Base-by-base conservation (phyloP, 768 basidiomycete genomes). In the Mycena rebaudengoi region DNA sequence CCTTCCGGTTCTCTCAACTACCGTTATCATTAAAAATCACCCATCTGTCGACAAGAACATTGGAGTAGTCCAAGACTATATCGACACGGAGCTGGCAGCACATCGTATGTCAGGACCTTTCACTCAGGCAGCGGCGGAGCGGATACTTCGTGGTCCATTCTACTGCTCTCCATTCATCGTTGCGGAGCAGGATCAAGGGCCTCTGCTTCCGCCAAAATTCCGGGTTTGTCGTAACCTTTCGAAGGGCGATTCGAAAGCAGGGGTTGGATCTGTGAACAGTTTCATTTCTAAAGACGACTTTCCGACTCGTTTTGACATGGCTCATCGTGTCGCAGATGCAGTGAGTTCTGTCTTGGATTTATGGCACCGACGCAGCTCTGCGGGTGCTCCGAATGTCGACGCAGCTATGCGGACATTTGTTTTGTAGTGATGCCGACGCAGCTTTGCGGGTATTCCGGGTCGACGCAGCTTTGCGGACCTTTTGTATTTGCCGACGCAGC, bases 151-250 rank as follows among this genome's bases (percentile, higher is more conserved):
- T 2, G 72, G 75, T 1, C 74, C 73, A 2, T 76, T 79, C 52
- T 67, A 70, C 21, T 71, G 70, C 12, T 78, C 75, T 0, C 76
- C 74, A 0, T 68, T 77, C 28, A 73, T 78, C 3, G 71, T 74
- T 1, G 52, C 68, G 0, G 28, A 23, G n/a, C 71, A 60, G 10
- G 48, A 58, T 23, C 48, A 52, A 33, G 60, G 52, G 5, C 52
- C 52, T 0, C 8, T 12, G 5, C 13, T 48, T 6, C 52, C 60
- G 14, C 53, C 45, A 7, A 65, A 65, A 14, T 1, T 7, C 1
- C 62, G 61, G 18, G 61, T 62, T 13, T 62, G 61, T 16, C 30
- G 62, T 7, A 39, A 64, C 20, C 30, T 57, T 2, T 64, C 62
- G 5, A 64, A 64, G 32, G 48, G 30, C 10, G 48, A 58, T 26